Evolutionary conservation across 202 grass and related monocot species (phyloP), one percentile per base, ranked within the genome.

Genomic region (Eragrostis tef): DNA sequence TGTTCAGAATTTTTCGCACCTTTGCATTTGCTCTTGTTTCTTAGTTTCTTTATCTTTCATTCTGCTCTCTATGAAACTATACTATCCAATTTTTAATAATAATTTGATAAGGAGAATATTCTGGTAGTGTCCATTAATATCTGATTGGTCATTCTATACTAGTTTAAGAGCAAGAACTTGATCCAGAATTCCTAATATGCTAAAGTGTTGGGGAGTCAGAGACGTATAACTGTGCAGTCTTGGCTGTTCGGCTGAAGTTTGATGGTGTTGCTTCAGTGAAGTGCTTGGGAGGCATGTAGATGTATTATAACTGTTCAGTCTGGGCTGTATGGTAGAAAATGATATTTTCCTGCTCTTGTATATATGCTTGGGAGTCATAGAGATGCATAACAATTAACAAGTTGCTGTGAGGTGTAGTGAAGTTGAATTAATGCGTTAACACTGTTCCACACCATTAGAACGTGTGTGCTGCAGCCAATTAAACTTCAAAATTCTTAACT

Each of bases 1-100:
- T 31, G 0, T 85, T 62, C 17, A 52, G 6, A 20, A 46, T 83
- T 69, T 83, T 12, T 16, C 54, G 67, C 22, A 50, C 31, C 29
- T 81, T 68, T 86, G 11, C 43, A 78, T 65, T 79, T 79, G 41
- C 53, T 16, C 60, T 78, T 85, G 10, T 49, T 65, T 54, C 9
- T 57, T 78, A 81, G 15, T 49, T 65, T 54, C 9, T 57, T 13
- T 1, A 5, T 59, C 79, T 58, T 13, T 36, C 9, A 25, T 70
- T 77, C 26, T 82, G 6, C 2, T 69, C n/a, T 60, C 11, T 14
- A 62, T 11, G 15, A 36, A 25, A 45, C 50, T 73, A 41, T 36
- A 62, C 43, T 67, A n/a, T 67, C 4, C 58, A 46, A 42, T 0
- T 36, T 52, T 25, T 31, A 17, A 19, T 53, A 61, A 56, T 25